Conservation (phyloP, 1,139 yeast genomes). For the Ashbya aceris region DNA sequence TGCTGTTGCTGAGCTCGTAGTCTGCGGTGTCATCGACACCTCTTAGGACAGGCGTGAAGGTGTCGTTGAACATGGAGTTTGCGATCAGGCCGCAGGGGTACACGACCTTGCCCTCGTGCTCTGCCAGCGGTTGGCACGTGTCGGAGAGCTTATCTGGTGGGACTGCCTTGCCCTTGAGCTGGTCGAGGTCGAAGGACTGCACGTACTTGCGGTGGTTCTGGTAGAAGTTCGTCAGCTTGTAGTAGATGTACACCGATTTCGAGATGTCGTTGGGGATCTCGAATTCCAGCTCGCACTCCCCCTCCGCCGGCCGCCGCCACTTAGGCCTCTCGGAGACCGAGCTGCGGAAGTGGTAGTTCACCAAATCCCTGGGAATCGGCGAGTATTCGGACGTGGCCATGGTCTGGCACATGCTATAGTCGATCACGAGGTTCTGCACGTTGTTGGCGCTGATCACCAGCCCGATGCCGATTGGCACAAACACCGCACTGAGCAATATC, state of each 20-base stretch:
- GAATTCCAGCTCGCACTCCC: slow-evolving; percentile 50
- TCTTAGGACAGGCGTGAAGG: slow-evolving; percentile 35
- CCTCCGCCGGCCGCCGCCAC: slow-evolving; percentile 44
- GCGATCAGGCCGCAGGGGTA: slow-evolving; percentile 94
- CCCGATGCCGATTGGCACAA: slow-evolving; percentile 69
- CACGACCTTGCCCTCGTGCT: slow-evolving; percentile 44
- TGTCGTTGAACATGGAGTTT: slow-evolving; percentile 66
- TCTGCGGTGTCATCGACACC: slow-evolving; percentile 34
- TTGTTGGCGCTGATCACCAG: slow-evolving; percentile 48
- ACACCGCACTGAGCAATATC: slow-evolving; percentile 51
- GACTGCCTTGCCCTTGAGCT: slow-evolving; percentile 56
- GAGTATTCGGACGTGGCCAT: slow-evolving; percentile 34
- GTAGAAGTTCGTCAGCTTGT: slow-evolving; percentile 61
- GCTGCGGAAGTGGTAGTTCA: slow-evolving; percentile 43
- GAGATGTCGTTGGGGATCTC: slow-evolving; percentile 48
- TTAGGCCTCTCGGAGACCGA: slow-evolving; percentile 35
- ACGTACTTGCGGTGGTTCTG: slow-evolving; percentile 77
- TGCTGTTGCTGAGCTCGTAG: slow-evolving; percentile 44
- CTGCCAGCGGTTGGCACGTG: slow-evolving; percentile 74
- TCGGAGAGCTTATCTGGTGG: slow-evolving; percentile 31
- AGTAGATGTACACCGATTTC: slow-evolving; percentile 57
- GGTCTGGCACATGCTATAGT: slow-evolving; percentile 49
- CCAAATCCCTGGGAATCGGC: slow-evolving; percentile 44
- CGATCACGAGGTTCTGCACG: slow-evolving; percentile 49
- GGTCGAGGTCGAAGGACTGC: slow-evolving; percentile 56